Base-by-base conservation (phyloP, 2,329 filamentous ascomycete genomes). In the Lachnellula hyalina region DNA sequence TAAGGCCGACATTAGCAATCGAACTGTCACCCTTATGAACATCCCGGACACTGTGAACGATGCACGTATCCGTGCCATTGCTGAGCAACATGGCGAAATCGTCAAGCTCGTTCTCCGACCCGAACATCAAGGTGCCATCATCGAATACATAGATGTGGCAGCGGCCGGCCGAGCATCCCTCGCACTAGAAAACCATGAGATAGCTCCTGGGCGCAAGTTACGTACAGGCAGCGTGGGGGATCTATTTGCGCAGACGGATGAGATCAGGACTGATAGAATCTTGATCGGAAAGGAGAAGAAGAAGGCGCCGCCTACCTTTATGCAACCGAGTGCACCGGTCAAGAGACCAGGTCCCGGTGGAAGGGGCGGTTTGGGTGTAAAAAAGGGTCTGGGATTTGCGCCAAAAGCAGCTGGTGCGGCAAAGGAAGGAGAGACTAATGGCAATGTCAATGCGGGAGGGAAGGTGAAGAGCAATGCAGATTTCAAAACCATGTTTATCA, bases 41-140 rank as follows among this genome's bases (percentile, higher is more conserved):
- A 76, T 99, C 1, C 90, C 94, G 0, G 94, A 97, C 67, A 97
- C 92, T 0, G 83, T 97, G 65, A 96, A 95, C 61, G 90, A 96
- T 65, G 84, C 88, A 1, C 89, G 92, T 32, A 83, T 99, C 52
- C 83, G 83, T 45, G 79, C 84, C 0, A 75, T 95, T 2, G 84
- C 88, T 8, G 86, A 90, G 63, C 79, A 83, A 1, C 79, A 85
- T 45, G 91, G 90, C 0, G 71, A 78, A 1, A 77, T 96, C 23
- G 77, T 85, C 60, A 93, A 92, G 70, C 78, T 97, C 4, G 78
- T 87, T 12, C 77, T 96, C 11, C 85, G 90, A 46, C 90, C 91
- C 1, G 83, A 90, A 56, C 89, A 96, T 59, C 85, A 86, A 55
- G 92, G 91, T 12, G 94, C 92, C 5, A 87, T 93, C 52, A 79